Percentiles rank a stretch among this genome's conserved stretches.
phyloP scores from a whole-genome alignment of 306 rosid genomes.

The Vigna hirtella region DNA sequence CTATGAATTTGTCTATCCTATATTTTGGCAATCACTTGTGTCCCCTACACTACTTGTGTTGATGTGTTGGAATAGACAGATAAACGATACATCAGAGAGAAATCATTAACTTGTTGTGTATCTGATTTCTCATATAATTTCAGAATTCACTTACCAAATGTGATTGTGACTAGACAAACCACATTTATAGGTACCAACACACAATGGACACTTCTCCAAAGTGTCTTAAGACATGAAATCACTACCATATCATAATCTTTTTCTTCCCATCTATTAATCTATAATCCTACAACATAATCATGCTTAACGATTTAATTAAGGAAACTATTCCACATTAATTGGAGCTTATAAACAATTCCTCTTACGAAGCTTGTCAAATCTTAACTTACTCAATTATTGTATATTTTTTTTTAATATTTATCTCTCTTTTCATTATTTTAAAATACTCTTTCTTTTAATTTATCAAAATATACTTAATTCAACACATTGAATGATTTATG shows the following conservation, averaged over 20 bases:
- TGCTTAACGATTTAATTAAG: conserved; percentile 14
- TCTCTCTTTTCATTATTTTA: too few species aligned
- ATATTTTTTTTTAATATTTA: too few species aligned
- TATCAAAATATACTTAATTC: too few species aligned
- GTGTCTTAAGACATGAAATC: conserved; percentile 48
- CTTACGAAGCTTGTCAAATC: too few species aligned
- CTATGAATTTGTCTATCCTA: conserved; percentile 6
- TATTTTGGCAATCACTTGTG: conserved; percentile 32
- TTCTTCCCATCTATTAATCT: neutral
- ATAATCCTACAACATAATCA: conserved; percentile 30
- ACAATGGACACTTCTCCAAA: conserved; percentile 47
- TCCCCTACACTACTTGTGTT: neutral
- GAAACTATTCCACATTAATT: neutral
- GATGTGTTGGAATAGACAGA: conserved; percentile 19
- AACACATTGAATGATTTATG: neutral
- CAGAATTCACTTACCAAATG: conserved; percentile 32
- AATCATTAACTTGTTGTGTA: neutral
- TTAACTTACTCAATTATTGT: too few species aligned
- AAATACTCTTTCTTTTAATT: too few species aligned
- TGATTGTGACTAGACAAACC: conserved; percentile 54
- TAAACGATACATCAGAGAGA: neutral
- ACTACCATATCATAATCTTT: conserved; percentile 40
- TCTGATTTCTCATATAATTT: conserved; percentile 30
- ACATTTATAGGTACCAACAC: conserved; percentile 25
- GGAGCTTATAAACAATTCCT: neutral